Percentiles rank a stretch among this genome's conserved stretches.
These are phyloP conservation scores for Penicillium fimorum DNA, from an alignment of 495 filamentous ascomycete genomes.

Conservation along the genomic window DNA sequence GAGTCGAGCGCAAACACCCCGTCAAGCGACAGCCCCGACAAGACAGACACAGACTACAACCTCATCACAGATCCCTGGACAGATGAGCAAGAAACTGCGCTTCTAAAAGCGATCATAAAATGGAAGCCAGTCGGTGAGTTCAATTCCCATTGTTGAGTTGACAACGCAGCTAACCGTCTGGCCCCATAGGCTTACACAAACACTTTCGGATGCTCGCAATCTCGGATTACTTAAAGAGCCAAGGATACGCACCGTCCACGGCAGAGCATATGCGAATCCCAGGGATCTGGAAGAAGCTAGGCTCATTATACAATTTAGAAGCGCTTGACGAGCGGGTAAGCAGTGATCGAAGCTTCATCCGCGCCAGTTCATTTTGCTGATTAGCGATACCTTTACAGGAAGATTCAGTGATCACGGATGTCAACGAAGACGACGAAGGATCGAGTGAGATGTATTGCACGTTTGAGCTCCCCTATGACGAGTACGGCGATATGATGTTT, in stretches of 20 bases:
- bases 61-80: slow-evolving; percentile 77
- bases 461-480: slow-evolving; percentile 74
- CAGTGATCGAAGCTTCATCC: not conserved
- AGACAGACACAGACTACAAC: slow-evolving; percentile 40
- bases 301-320: slow-evolving; percentile 80
- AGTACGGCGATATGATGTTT: slow-evolving; percentile 76
- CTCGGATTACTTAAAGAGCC: slow-evolving; percentile 77
- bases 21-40: slow-evolving; percentile 32
- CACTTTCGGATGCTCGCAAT: slow-evolving; percentile 95
- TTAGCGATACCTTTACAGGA: slow-evolving; percentile 35
- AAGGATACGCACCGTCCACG: slow-evolving; percentile 68
- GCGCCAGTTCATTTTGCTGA: slow-evolving; percentile 8
- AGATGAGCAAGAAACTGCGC: slow-evolving; percentile 86
- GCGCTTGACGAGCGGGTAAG: slow-evolving; percentile 80
- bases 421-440: slow-evolving; percentile 59
- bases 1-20: slow-evolving; percentile 38
- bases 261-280: slow-evolving; percentile 81
- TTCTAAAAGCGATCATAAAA: slow-evolving; percentile 85
- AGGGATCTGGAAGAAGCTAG: slow-evolving; percentile 87
- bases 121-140: slow-evolving; percentile 90
- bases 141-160: not conserved
- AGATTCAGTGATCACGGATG: slow-evolving; percentile 52
- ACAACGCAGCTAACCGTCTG: not conserved
- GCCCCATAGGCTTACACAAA: slow-evolving; percentile 81
- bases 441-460: slow-evolving; percentile 58